Percentiles rank a stretch among this genome's conserved stretches.
Conservation (phyloP, 176 grass and related monocot genomes). For the Rhynchospora pubera region DNA sequence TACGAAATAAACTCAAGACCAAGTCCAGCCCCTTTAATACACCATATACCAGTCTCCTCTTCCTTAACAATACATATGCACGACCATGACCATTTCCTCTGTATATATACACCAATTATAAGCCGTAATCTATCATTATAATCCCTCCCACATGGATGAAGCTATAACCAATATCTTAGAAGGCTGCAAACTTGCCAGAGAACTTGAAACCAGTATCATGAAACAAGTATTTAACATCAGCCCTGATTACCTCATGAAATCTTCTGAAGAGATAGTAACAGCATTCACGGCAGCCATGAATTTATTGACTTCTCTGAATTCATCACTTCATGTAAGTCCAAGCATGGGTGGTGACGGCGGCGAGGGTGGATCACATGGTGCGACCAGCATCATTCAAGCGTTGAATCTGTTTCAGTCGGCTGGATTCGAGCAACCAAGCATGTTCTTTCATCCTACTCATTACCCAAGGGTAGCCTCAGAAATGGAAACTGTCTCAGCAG, state of each 20-base stretch:
- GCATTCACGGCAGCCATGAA: slow-evolving; percentile 11
- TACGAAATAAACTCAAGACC: slow-evolving; percentile 19
- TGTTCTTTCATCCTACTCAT: background rate
- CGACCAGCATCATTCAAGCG: slow-evolving; percentile 3
- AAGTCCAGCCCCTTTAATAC: slow-evolving; percentile 8
- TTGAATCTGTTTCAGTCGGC: background rate
- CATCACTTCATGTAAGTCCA: background rate
- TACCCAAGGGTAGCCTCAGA: background rate
- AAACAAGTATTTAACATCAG: background rate
- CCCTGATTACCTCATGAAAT: slow-evolving; percentile 8
- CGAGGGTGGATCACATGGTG: background rate
- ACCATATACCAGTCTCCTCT: background rate
- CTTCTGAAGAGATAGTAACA: slow-evolving; percentile 3
- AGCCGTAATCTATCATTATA: background rate
- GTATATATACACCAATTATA: slow-evolving; percentile 1
- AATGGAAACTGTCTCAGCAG: background rate
- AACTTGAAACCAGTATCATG: slow-evolving; percentile 20
- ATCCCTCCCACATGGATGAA: slow-evolving; percentile 30
- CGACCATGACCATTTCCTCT: background rate
- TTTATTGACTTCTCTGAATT: background rate
- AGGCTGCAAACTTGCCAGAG: slow-evolving; percentile 28
- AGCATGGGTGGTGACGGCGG: background rate
- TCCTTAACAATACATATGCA: background rate
- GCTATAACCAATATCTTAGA: slow-evolving; percentile 19
- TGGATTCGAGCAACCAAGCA: background rate